Evolutionary conservation across 768 basidiomycete genomes (phyloP).

Genomic region (Sporobolomyces pararoseus): DNA sequence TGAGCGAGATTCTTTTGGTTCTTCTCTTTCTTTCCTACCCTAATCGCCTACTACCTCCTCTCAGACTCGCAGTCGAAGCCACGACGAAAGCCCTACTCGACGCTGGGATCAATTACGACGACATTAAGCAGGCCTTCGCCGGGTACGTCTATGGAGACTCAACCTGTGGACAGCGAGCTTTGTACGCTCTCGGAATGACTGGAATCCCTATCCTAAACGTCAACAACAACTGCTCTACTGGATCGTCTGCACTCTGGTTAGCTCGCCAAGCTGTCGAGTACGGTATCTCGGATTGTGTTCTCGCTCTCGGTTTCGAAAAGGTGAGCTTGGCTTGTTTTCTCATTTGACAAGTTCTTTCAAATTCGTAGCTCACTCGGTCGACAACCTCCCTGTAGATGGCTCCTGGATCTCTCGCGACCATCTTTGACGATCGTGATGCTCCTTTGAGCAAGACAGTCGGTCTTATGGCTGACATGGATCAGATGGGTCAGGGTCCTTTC

Average conservation of each 20-base stretch:
- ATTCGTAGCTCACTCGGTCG: neutral
- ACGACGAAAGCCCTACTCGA: conserved; percentile 81
- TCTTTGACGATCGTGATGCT: conserved; percentile 34
- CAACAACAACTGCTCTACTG: conserved; percentile 75
- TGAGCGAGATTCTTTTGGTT: conserved; percentile 53
- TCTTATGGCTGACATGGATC: conserved; percentile 29
- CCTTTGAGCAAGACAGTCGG: conserved; percentile 40
- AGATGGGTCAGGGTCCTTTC: conserved; percentile 32
- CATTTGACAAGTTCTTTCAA: conserved; percentile 45
- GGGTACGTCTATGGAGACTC: conserved; percentile 61
- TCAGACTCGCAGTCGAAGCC: conserved; percentile 79
- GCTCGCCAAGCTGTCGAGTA: conserved; percentile 68
- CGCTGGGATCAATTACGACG: conserved; percentile 81
- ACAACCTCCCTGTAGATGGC: conserved; percentile 34
- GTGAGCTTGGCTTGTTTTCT: too few species aligned
- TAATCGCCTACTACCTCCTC: neutral
- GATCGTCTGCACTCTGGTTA: conserved; percentile 66
- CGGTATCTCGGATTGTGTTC: conserved; percentile 66
- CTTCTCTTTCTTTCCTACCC: conserved; percentile 50
- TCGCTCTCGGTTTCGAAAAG: conserved; percentile 82
- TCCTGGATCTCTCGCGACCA: conserved; percentile 38
- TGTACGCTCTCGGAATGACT: conserved; percentile 79
- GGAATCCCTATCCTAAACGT: conserved; percentile 76
- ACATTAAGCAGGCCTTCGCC: conserved; percentile 66
- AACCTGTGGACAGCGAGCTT: conserved; percentile 57